Evolutionary conservation across 139 green algal genomes (phyloP).

Genomic region (Mychonastes homosphaera): DNA sequence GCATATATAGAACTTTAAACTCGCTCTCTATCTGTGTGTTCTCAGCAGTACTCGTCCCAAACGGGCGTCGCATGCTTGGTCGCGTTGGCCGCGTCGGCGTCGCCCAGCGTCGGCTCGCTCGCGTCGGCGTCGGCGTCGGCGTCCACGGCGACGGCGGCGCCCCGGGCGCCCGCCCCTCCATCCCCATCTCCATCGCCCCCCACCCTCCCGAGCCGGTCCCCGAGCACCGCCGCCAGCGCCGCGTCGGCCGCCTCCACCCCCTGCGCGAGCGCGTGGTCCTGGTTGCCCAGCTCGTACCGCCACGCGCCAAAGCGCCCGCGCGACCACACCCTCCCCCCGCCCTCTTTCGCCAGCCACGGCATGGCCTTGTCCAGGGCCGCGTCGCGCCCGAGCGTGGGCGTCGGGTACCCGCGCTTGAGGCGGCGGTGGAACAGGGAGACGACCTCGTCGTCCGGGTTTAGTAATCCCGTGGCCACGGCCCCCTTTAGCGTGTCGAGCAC

Average conservation of each 20-base stretch:
- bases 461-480: constrained; percentile 65
- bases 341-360: constrained; percentile 63
- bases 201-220: too few relatives aligned
- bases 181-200: too few relatives aligned
- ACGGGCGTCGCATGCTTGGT: too few relatives aligned
- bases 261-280: constrained; percentile 84
- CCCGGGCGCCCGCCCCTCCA: too few relatives aligned
- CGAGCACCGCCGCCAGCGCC: too few relatives aligned
- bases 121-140: too few relatives aligned
- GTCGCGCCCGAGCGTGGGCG: constrained; percentile 64
- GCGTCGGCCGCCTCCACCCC: constrained; percentile 86
- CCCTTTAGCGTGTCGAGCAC: constrained; percentile 67
- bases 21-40: constrained; percentile 5
- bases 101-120: constrained; percentile 71
- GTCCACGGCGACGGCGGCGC: too few relatives aligned
- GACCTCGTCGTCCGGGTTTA: constrained; percentile 47
- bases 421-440: constrained; percentile 76
- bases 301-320: not conserved
- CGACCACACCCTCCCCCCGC: constrained; percentile 58
- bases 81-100: constrained; percentile 78
- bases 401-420: constrained; percentile 60
- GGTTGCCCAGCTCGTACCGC: constrained; percentile 84
- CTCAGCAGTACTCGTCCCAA: too few relatives aligned
- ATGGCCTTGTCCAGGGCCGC: constrained; percentile 69
- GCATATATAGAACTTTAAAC: too few relatives aligned